Percentiles rank a stretch among this genome's conserved stretches.
Conservation (phyloP, 2,329 filamentous ascomycete genomes). For the Metarhizium album region DNA sequence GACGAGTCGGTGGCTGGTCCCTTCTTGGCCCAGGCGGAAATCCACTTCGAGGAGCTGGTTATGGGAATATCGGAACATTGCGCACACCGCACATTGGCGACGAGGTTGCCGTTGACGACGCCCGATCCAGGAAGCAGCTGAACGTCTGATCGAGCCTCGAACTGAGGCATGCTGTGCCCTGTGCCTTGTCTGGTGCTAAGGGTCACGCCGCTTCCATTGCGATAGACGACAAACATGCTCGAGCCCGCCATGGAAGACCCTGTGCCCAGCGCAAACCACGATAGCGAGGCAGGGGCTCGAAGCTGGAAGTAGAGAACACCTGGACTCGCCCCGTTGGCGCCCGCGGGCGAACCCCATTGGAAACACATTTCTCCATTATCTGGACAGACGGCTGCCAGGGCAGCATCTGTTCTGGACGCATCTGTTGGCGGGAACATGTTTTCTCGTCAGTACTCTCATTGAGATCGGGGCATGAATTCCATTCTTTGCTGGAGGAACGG, state of each 20-base stretch:
- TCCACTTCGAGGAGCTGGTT: conserved; percentile 34
- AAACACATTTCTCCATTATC: background rate
- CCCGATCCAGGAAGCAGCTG: conserved; percentile 49
- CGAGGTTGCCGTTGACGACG: conserved; percentile 38
- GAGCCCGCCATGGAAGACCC: conserved; percentile 43
- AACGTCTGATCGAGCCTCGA: conserved; percentile 32
- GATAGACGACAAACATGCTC: conserved; percentile 53
- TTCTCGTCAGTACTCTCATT: background rate
- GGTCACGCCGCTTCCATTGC: conserved; percentile 50
- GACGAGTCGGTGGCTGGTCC: conserved; percentile 35
- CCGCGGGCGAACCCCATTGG: background rate
- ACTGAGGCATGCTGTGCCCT: conserved; percentile 36
- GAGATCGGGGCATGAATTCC: background rate
- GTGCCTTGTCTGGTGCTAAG: conserved; percentile 43
- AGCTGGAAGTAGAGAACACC: conserved; percentile 50
- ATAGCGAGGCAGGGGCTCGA: conserved; percentile 36
- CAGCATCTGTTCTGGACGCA: background rate
- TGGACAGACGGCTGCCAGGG: background rate
- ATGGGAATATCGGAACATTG: conserved; percentile 38
- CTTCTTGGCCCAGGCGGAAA: conserved; percentile 41
- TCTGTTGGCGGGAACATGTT: background rate
- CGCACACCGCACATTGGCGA: conserved; percentile 46
- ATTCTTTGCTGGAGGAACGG: background rate
- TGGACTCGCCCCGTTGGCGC: background rate
- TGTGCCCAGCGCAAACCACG: conserved; percentile 49